Conservation (phyloP, 306 rosid species). For the Amphicarpaea edgeworthii region DNA sequence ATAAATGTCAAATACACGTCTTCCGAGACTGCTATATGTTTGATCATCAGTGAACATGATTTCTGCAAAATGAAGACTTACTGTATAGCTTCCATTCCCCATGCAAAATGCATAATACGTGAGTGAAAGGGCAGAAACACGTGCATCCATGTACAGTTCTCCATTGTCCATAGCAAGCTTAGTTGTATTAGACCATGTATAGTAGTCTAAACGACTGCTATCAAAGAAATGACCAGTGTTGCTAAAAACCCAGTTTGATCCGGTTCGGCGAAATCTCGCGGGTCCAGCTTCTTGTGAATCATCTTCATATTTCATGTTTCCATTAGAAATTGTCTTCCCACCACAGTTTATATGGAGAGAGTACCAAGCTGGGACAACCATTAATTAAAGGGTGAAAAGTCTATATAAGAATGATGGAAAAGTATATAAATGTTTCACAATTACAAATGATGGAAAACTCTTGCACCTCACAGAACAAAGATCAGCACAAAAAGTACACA, state of each 20-base stretch:
- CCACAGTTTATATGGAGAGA: constrained; percentile 75
- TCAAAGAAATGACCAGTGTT: constrained; percentile 70
- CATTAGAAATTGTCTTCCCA: constrained; percentile 49
- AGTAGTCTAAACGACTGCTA: constrained; percentile 34
- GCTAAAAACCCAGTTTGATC: constrained; percentile 65
- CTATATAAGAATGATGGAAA: too few relatives aligned
- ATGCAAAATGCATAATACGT: constrained; percentile 68
- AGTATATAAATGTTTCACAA: too few relatives aligned
- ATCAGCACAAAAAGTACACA: too few relatives aligned
- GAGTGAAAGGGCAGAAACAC: constrained; percentile 72
- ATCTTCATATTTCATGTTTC: constrained; percentile 48
- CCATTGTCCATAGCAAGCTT: constrained; percentile 53
- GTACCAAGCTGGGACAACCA: constrained; percentile 43
- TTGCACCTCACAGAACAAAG: too few relatives aligned
- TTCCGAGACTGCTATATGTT: constrained; percentile 55
- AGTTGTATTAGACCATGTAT: constrained; percentile 47
- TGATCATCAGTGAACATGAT: constrained; percentile 45
- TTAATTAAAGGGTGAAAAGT: constrained; percentile 6
- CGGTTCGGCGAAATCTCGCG: constrained; percentile 40
- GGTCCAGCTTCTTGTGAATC: constrained; percentile 53
- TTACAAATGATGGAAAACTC: too few relatives aligned
- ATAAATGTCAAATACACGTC: constrained; percentile 64
- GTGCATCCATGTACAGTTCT: constrained; percentile 64
- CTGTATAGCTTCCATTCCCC: constrained; percentile 62
- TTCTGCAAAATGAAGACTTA: constrained; percentile 67